A percentile compares a stretch with the other conserved stretches of the same genome.
Evolutionary conservation across 2,329 filamentous ascomycete genomes (phyloP).

Genomic region (Leptographium lundbergii): DNA sequence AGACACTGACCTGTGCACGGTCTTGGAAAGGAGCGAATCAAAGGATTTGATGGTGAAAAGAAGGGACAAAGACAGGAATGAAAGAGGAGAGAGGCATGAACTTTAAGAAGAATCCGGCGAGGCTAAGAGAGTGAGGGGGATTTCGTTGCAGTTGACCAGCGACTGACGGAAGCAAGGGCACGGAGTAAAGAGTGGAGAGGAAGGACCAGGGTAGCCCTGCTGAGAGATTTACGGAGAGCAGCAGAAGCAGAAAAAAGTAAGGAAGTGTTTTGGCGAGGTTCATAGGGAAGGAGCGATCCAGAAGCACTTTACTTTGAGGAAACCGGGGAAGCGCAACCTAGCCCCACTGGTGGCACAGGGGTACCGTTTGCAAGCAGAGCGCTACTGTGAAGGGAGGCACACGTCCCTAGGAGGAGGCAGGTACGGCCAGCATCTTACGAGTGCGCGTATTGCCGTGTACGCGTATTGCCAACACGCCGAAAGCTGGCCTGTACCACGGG

Average conservation of each 20-base stretch:
- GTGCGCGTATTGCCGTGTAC: no score
- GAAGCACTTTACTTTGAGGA: background rate
- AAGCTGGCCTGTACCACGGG: no score
- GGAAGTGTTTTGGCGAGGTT: background rate
- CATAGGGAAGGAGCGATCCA: slow-evolving; percentile 2
- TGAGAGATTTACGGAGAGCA: background rate
- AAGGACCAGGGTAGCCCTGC: background rate
- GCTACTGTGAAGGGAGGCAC: background rate
- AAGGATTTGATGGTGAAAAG: slow-evolving; percentile 2
- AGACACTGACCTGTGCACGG: slow-evolving; percentile 8
- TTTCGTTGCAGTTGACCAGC: background rate
- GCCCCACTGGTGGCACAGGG: background rate
- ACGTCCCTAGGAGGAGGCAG: background rate
- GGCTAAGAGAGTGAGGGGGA: background rate
- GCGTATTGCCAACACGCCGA: no score
- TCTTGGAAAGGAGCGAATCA: slow-evolving; percentile 8
- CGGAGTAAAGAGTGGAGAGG: background rate
- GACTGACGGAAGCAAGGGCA: background rate
- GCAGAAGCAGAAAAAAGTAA: background rate
- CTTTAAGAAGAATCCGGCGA: background rate
- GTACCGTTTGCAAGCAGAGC: background rate
- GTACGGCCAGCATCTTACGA: background rate
- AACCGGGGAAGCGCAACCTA: background rate
- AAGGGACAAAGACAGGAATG: background rate
- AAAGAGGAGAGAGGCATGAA: background rate